phyloP scores from a whole-genome alignment of 176 grass and related monocot genomes.

The Poa annua region DNA sequence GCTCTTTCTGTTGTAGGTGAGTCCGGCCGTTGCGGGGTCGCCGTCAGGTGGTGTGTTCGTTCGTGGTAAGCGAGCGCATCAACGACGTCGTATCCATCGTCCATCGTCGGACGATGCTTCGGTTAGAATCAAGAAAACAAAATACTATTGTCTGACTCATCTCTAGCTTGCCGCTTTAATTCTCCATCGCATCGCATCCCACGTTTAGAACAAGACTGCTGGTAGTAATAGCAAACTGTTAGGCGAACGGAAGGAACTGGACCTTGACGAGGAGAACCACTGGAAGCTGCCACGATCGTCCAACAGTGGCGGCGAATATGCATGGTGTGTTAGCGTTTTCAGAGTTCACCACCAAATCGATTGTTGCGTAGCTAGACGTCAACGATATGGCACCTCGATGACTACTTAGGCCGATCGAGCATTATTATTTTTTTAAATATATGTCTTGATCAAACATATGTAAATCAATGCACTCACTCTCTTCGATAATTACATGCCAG shows the following conservation, averaged over 20 bases:
- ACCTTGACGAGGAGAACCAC: background rate
- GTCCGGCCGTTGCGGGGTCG: constrained; percentile 19
- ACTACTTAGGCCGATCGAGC: no score
- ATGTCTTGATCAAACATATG: no score
- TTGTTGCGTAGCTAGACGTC: constrained; percentile 23
- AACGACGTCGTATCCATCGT: background rate
- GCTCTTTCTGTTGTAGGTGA: constrained; percentile 29
- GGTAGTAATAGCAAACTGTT: constrained; percentile 28
- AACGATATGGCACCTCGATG: background rate
- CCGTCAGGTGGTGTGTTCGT: constrained; percentile 17
- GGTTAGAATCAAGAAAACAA: constrained; percentile 16
- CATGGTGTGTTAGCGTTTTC: background rate
- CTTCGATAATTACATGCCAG: no score
- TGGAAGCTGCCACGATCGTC: background rate
- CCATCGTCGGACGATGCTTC: constrained; percentile 2
- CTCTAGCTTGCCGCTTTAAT: background rate
- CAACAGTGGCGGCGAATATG: background rate
- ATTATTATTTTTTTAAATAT: no score
- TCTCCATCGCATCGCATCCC: background rate
- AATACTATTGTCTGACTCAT: background rate
- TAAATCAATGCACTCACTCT: no score
- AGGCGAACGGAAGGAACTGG: constrained; percentile 14
- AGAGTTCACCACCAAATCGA: background rate
- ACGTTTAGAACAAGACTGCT: constrained; percentile 55
- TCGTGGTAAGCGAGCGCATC: background rate